Evolutionary conservation across 2,329 filamentous ascomycete genomes (phyloP), one percentile per base, ranked within the genome.

Genomic region (Chaetomium globosum): DNA sequence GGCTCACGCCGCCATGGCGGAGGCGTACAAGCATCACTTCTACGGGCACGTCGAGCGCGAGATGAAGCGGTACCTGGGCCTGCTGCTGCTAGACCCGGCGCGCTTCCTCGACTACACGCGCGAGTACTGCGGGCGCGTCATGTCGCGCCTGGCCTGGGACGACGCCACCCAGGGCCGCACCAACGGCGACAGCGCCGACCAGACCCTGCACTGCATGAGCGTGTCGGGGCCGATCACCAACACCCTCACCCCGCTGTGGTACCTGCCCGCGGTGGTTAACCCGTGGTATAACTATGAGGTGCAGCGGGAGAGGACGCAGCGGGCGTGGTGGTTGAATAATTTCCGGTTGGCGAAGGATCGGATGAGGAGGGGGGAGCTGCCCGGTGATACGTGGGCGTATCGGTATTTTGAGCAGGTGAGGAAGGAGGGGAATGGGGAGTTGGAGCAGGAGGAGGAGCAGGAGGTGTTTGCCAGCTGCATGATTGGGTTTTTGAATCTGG

Each of bases 151-250:
- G 4, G 79, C 81, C 3, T 83, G 81, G 80, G 81, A 82, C 66
- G 80, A 83, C 67, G 80, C 81, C 4, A 75, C 79, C 0, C 78
- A 80, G 65, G 81, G 81, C 23, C 76, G 76, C 61, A 71, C 73
- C 43, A 82, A 81, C 68, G 81, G 80, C 51, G 77, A 81, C 53
- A 79, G 76, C 65, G 81, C 81, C 61, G 79, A 81, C 73, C 71
- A 71, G 62, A 83, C 80, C 1, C 75, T 83, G 55, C 80, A 80
- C 59, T 80, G 78, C 69, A 83, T 83, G 81, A 82, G 80, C 21
- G 79, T 83, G n/a, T 82, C 80, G 4, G 81, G 81, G 0, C 80
- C 81, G 16, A 75, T 83, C 61, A 79, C 82, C 70, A 83, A 83
- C 73, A 81, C 80, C 3, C 71, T 82, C 70, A 79, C 80, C n/a